Evolutionary conservation across 2,329 filamentous ascomycete species (phyloP).

Genomic region (Falciphora oryzae): DNA sequence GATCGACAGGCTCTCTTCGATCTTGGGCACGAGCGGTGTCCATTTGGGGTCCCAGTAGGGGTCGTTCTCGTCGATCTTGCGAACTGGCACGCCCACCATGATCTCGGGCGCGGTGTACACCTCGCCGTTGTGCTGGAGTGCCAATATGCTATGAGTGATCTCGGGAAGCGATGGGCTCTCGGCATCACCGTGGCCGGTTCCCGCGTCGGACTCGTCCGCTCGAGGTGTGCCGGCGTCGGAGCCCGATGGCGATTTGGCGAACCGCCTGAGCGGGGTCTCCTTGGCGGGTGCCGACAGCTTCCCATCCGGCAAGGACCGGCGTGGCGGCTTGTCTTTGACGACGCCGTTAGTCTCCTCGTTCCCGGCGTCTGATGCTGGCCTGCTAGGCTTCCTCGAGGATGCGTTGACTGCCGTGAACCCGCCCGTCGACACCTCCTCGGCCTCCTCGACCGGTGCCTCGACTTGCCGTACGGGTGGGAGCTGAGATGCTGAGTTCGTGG

Average conservation of each 20-base stretch:
- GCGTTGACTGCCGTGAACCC: constrained; percentile 21
- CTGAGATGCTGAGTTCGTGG: too few species aligned
- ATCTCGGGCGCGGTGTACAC: constrained; percentile 46
- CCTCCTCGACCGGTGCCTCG: background rate
- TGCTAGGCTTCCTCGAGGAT: constrained; percentile 5
- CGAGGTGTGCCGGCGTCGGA: constrained; percentile 5
- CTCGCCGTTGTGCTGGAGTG: constrained; percentile 42
- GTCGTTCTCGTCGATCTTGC: constrained; percentile 42
- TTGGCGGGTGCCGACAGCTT: background rate
- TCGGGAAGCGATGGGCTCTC: constrained; percentile 22
- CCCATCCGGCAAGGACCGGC: constrained; percentile 4
- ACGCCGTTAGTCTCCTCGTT: background rate
- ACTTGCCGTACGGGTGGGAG: background rate
- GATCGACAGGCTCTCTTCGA: constrained; percentile 37
- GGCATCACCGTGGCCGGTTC: constrained; percentile 9
- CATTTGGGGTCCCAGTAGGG: constrained; percentile 53
- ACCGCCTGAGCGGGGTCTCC: constrained; percentile 4
- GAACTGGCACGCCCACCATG: constrained; percentile 46
- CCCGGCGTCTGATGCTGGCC: background rate
- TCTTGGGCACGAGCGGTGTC: constrained; percentile 37
- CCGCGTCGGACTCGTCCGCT: constrained; percentile 9
- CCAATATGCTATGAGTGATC: constrained; percentile 40
- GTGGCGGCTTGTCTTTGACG: constrained; percentile 4
- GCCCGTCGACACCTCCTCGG: constrained; percentile 9
- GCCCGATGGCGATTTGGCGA: constrained; percentile 4